Base-by-base conservation (phyloP, 176 grass and related monocot species). In the Lolium perenne region DNA sequence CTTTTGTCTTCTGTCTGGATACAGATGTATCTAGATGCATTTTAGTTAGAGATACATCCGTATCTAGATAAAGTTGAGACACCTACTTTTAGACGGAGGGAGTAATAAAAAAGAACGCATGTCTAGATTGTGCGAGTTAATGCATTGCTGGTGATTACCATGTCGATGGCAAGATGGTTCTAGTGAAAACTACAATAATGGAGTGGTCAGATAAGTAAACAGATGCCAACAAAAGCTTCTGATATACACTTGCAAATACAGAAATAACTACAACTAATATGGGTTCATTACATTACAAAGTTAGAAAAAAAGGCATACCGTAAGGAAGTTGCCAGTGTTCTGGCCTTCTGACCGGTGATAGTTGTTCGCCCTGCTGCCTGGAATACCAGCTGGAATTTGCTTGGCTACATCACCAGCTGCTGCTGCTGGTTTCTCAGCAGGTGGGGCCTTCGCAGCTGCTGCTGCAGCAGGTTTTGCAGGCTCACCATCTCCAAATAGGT, bases 251-350 rank as follows among this genome's bases (percentile, higher is more conserved):
- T 82, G 15, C 2, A 55, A 38, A 46, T 6, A 16, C 5, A 48
- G 29, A 69, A 67, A 65, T 26, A 35, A 2, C 25, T 21, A n/a
- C 23, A 3, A 45, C 16, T 7, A 9, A 53, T 15, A 68, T 11
- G 14, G 18, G 3, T 41, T 69, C 61, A 38, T 53, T 81, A 72
- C 23, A 29, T 29, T 29, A 29, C 26, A 29, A 29, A 86, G 41
- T n/a, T n/a, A 7, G 38, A 18, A 10, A 85, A 76, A 60, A 8
- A 46, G 25, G 4, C 49, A 40, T 91, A 95, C 94, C 80, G 94
- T 95, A 26, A 95, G 86, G 66, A 95, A 95, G 83, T 95, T 93
- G 54, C 94, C 94, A 1, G 84, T 91, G 78, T 95, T 95, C 81
- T 95, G 94, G 1, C 94, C 94, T 25, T 91, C 94, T 63, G 91